Evolutionary conservation across 2,329 filamentous ascomycete species (phyloP).

Genomic region (Scedosporium boydii): DNA sequence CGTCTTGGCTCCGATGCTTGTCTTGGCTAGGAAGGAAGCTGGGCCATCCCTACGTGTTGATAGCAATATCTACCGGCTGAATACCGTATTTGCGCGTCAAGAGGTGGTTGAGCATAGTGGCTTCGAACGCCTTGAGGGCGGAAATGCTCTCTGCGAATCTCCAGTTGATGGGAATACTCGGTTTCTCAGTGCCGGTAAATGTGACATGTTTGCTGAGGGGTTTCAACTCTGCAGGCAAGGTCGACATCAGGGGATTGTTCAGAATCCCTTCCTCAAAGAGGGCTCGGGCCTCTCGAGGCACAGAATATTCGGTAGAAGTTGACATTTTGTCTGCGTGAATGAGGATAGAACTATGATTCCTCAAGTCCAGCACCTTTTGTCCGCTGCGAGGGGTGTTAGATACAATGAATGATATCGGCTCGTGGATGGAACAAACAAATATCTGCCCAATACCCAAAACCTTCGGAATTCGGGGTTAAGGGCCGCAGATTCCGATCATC

Average conservation of each 20-base stretch:
- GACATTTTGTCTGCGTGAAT: no score
- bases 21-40: neutral
- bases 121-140: conserved; percentile 37
- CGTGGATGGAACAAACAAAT: no score
- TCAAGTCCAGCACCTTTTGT: no score
- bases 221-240: conserved; percentile 14
- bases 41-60: conserved; percentile 29
- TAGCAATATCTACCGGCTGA: conserved; percentile 27
- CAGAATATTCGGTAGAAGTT: neutral
- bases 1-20: neutral
- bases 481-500: no score
- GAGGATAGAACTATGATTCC: neutral
- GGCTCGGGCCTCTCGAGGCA: neutral
- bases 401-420: no score
- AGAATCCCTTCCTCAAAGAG: neutral
- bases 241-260: conserved; percentile 1
- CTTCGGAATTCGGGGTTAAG: no score
- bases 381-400: no score
- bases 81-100: conserved; percentile 34
- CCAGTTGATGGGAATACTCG: conserved; percentile 45
- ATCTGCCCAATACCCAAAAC: no score
- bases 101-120: conserved; percentile 32
- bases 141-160: conserved; percentile 44
- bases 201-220: conserved; percentile 18
- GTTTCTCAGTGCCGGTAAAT: conserved; percentile 31